These are phyloP conservation scores for Venturia aucupariae DNA, from an alignment of 2,329 filamentous ascomycete species.

Conservation along the genomic window DNA sequence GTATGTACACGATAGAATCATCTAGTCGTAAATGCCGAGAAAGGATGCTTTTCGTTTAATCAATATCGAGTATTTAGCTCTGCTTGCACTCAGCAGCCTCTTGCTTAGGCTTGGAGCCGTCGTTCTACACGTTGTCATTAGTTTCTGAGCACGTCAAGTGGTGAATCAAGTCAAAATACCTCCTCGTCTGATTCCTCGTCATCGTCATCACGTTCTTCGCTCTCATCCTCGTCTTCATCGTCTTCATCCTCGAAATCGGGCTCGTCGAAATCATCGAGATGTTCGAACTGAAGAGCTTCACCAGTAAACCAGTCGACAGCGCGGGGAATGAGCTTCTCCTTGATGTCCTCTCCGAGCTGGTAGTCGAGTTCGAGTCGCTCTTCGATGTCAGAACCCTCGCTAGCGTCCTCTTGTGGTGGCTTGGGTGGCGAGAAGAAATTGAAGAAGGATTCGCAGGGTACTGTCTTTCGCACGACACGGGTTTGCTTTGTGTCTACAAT, in stretches of 20 bases:
- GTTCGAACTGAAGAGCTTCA: conserved; percentile 93
- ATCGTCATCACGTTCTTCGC: conserved; percentile 73
- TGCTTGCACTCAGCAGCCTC: conserved; percentile 38
- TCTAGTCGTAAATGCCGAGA: background rate
- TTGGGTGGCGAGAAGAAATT: conserved; percentile 98
- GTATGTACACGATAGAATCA: background rate
- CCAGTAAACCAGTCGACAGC: conserved; percentile 99
- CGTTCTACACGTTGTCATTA: conserved; percentile 22
- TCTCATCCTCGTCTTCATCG: conserved; percentile 81
- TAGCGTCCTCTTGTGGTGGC: conserved; percentile 65
- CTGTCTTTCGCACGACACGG: conserved; percentile 96
- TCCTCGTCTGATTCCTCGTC: conserved; percentile 32
- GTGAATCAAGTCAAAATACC: conserved; percentile 18
- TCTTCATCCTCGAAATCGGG: conserved; percentile 84
- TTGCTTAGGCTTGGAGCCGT: conserved; percentile 36
- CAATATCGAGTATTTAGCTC: conserved; percentile 24
- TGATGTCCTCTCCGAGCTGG: conserved; percentile 97
- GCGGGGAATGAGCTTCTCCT: conserved; percentile 97
- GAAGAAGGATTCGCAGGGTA: conserved; percentile 93
- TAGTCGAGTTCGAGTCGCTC: conserved; percentile 97
- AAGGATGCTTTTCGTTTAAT: conserved; percentile 5
- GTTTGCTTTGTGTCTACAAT: conserved; percentile 91
- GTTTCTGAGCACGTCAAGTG: background rate
- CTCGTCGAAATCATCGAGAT: conserved; percentile 73
- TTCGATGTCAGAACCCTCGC: conserved; percentile 84